Conservation (phyloP, 2,329 filamentous ascomycete genomes). For the Ophiostoma australiae region DNA sequence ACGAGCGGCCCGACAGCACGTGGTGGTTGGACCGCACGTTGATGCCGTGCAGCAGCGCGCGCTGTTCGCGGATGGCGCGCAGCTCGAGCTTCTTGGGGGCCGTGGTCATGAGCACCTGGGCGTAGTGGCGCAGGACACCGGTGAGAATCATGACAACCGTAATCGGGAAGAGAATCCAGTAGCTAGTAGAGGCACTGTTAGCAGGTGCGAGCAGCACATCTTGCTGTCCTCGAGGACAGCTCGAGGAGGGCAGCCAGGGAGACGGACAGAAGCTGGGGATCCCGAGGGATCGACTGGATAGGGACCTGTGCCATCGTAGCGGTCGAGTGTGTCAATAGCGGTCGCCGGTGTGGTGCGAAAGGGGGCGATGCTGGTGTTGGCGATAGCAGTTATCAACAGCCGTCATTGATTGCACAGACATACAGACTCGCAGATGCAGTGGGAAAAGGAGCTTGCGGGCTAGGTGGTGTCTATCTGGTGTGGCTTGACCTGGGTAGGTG, state of each 20-base stretch:
- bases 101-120: slow-evolving; percentile 80
- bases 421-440: not conserved
- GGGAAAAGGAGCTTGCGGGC: slow-evolving; percentile 18
- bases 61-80: slow-evolving; percentile 76
- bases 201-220: not conserved
- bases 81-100: slow-evolving; percentile 77
- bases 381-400: slow-evolving; percentile 14
- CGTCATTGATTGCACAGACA: not conserved
- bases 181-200: slow-evolving; percentile 52
- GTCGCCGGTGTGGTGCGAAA: slow-evolving; percentile 12
- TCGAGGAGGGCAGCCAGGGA: slow-evolving; percentile 25
- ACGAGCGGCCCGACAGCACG: slow-evolving; percentile 70
- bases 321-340: not conserved
- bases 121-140: slow-evolving; percentile 93
- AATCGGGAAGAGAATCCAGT: slow-evolving; percentile 98
- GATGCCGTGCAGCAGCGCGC: slow-evolving; percentile 76
- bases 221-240: not conserved
- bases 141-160: slow-evolving; percentile 97
- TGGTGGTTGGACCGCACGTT: slow-evolving; percentile 78
- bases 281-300: slow-evolving; percentile 93
- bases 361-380: slow-evolving; percentile 13
- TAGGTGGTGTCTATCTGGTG: slow-evolving; percentile 15
- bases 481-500: slow-evolving; percentile 13
- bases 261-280: slow-evolving; percentile 93
- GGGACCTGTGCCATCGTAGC: slow-evolving; percentile 72